These are phyloP conservation scores for Chamaecrista fasciculata DNA, from an alignment of 306 rosid species.

Conservation along the genomic window DNA sequence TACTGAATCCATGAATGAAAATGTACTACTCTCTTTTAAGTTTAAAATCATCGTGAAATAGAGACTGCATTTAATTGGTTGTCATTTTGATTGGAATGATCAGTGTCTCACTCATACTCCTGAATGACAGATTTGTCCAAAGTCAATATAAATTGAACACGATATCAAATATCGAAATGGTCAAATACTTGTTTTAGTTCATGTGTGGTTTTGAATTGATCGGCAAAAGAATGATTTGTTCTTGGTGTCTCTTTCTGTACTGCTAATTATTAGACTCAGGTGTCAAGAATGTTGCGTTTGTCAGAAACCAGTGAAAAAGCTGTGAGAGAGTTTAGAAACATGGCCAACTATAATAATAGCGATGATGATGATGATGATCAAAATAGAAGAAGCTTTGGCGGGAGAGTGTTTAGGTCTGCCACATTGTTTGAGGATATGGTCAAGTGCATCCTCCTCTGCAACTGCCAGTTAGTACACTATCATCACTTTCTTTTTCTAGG, in stretches of 20 bases:
- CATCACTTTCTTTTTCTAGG: not conserved
- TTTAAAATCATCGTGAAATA: too few relatives aligned
- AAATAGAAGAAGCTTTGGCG: conserved; percentile 22
- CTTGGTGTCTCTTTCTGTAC: not conserved
- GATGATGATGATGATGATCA: not conserved
- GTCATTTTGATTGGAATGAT: too few relatives aligned
- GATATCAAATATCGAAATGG: not conserved
- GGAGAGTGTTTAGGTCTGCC: conserved; percentile 54
- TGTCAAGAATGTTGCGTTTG: conserved; percentile 52
- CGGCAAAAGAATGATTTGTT: not conserved
- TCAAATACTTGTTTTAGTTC: not conserved
- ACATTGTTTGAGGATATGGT: conserved; percentile 60
- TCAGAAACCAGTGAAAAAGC: conserved; percentile 26
- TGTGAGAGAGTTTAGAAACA: conserved; percentile 31
- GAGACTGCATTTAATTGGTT: too few relatives aligned
- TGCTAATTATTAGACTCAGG: not conserved
- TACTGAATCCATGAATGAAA: too few relatives aligned
- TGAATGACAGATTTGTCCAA: too few relatives aligned
- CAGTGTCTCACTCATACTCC: too few relatives aligned
- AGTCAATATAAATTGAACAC: too few relatives aligned
- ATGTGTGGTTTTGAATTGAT: not conserved
- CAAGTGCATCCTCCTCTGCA: conserved; percentile 56
- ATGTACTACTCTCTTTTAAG: too few relatives aligned
- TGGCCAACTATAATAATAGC: not conserved
- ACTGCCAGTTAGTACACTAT: conserved; percentile 39